These are phyloP conservation scores for Colletotrichum tanaceti DNA, from an alignment of 2,329 filamentous ascomycete genomes.

Conservation along the genomic window DNA sequence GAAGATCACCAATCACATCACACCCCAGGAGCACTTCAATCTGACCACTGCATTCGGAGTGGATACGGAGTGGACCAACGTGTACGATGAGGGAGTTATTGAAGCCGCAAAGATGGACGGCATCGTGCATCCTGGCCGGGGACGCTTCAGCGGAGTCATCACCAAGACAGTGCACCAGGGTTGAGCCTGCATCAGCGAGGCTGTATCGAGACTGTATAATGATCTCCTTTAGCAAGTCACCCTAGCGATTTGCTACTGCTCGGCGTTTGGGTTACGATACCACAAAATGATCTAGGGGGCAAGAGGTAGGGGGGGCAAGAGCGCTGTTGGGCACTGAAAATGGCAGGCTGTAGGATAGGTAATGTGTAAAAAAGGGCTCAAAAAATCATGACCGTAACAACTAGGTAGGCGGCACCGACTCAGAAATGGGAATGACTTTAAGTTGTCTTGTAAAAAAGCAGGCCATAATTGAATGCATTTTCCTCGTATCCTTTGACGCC, in stretches of 20 bases:
- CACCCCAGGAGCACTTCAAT: slow-evolving; percentile 45
- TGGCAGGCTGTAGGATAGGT: neutral
- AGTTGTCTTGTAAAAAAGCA: neutral
- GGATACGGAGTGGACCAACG: slow-evolving; percentile 51
- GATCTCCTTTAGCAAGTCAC: neutral
- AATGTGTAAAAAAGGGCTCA: neutral
- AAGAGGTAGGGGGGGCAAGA: neutral
- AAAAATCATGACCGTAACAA: neutral
- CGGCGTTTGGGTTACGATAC: slow-evolving; percentile 28
- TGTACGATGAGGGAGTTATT: slow-evolving; percentile 50
- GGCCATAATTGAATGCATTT: slow-evolving; percentile 48
- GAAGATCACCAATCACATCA: slow-evolving; percentile 49
- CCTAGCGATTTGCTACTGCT: neutral
- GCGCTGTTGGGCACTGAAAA: neutral
- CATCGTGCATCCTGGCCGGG: slow-evolving; percentile 50
- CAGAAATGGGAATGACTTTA: neutral
- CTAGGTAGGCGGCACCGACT: no score
- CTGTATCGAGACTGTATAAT: neutral
- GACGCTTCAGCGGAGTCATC: slow-evolving; percentile 55
- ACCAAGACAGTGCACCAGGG: slow-evolving; percentile 26
- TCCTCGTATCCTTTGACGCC: slow-evolving; percentile 42
- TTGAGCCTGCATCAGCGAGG: slow-evolving; percentile 1
- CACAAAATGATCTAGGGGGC: slow-evolving; percentile 1
- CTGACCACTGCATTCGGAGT: slow-evolving; percentile 51
- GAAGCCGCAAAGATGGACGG: slow-evolving; percentile 52